A percentile compares a stretch with the other conserved stretches of the same genome.
phyloP scores from a whole-genome alignment of 108 stramenopile species.

The Mayamaea pseudoterrestris region DNA sequence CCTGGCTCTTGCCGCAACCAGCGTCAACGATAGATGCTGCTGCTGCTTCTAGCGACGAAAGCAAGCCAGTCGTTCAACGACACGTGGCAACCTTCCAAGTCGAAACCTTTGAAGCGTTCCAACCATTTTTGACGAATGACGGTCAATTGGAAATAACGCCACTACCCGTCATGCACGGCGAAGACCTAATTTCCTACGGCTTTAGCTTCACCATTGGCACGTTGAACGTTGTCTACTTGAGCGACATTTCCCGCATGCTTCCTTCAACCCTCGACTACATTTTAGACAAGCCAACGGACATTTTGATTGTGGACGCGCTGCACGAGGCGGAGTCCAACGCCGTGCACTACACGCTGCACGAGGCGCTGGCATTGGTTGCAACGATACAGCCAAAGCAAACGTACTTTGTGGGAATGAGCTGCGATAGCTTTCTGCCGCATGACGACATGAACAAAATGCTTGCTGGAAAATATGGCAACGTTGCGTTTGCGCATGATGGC shows the following conservation, averaged over 20 bases:
- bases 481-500: slow-evolving; percentile 61
- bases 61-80: slow-evolving; percentile 29
- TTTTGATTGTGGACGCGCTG: slow-evolving; percentile 69
- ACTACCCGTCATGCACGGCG: slow-evolving; percentile 78
- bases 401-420: slow-evolving; percentile 75
- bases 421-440: slow-evolving; percentile 66
- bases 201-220: slow-evolving; percentile 60
- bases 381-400: slow-evolving; percentile 40
- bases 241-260: slow-evolving; percentile 67
- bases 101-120: slow-evolving; percentile 35
- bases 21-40: slow-evolving; percentile 4
- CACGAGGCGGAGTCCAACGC: slow-evolving; percentile 22
- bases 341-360: slow-evolving; percentile 53
- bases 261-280: slow-evolving; percentile 59
- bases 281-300: slow-evolving; percentile 46
- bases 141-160: slow-evolving; percentile 58
- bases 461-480: slow-evolving; percentile 12
- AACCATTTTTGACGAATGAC: slow-evolving; percentile 23
- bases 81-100: slow-evolving; percentile 60
- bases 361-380: slow-evolving; percentile 40
- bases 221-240: slow-evolving; percentile 58
- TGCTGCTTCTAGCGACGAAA: not conserved
- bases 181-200: slow-evolving; percentile 67
- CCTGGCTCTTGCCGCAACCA: slow-evolving; percentile 59
- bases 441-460: slow-evolving; percentile 63